These are phyloP conservation scores for Solanum clarkiae DNA, from an alignment of 257 asterid species.

Conservation along the genomic window DNA sequence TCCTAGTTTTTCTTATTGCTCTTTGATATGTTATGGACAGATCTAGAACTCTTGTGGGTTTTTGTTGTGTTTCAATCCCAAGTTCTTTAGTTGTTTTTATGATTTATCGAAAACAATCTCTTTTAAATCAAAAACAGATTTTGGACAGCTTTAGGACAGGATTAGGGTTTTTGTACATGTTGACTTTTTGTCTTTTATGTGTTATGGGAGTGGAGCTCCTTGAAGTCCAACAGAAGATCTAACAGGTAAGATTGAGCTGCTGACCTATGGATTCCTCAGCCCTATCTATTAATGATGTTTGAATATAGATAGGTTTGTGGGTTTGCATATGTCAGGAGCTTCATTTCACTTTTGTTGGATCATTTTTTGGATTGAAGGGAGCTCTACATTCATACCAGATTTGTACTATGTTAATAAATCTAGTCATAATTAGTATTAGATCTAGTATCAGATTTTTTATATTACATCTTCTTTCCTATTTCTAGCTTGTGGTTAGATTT, in stretches of 20 bases:
- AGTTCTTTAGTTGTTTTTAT: background rate
- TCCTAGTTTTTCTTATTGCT: background rate
- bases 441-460: slow-evolving; percentile 6
- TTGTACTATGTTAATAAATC: background rate
- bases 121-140: background rate
- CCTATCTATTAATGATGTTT: slow-evolving; percentile 22
- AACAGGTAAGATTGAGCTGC: slow-evolving; percentile 60
- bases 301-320: slow-evolving; percentile 53
- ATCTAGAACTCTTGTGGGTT: background rate
- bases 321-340: slow-evolving; percentile 79
- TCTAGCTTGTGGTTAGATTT: background rate
- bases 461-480: slow-evolving; percentile 20
- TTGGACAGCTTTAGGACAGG: background rate
- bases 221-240: slow-evolving; percentile 80
- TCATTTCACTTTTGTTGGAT: slow-evolving; percentile 23
- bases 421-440: background rate
- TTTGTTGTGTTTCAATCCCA: background rate
- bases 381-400: slow-evolving; percentile 41
- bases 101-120: background rate
- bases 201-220: slow-evolving; percentile 75
- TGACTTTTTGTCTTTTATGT: background rate
- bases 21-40: background rate
- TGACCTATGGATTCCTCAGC: slow-evolving; percentile 76
- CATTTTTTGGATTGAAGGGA: slow-evolving; percentile 98
- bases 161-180: background rate